Conservation (phyloP, 495 filamentous ascomycete genomes). For the Podospora tetraspora region DNA sequence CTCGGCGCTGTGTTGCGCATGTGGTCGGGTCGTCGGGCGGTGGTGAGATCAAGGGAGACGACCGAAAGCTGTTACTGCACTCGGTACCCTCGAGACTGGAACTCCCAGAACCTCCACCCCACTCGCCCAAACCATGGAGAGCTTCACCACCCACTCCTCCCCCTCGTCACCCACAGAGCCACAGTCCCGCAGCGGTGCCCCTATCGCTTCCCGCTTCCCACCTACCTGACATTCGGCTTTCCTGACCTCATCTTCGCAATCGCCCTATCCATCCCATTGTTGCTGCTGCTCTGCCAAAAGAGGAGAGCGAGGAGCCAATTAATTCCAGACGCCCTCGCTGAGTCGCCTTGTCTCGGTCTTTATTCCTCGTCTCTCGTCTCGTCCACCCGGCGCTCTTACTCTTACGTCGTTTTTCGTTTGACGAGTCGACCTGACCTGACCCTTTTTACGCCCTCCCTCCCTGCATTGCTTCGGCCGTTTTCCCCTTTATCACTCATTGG, state of each 20-base stretch:
- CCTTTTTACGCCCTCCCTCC: conserved; percentile 8
- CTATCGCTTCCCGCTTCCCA: conserved; percentile 11
- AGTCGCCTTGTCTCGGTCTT: conserved; percentile 16
- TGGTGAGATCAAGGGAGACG: conserved; percentile 4
- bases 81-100: conserved; percentile 4
- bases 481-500: conserved; percentile 20
- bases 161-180: conserved; percentile 12
- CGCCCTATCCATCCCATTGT: not conserved
- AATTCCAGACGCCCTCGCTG: conserved; percentile 2
- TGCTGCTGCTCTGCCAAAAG: not conserved
- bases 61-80: not conserved
- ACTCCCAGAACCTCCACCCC: conserved; percentile 7
- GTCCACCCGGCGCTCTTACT: not conserved
- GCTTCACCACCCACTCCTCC: conserved; percentile 23
- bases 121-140: conserved; percentile 25
- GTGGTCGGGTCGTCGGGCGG: not conserved
- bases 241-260: not conserved
- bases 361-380: conserved; percentile 5
- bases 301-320: not conserved
- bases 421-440: not conserved
- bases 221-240: not conserved
- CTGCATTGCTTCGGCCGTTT: conserved; percentile 8
- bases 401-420: not conserved
- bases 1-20: conserved; percentile 8
- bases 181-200: conserved; percentile 9